Conservation (phyloP, 2,329 filamentous ascomycete species). For the Sporothrix humicola region DNA sequence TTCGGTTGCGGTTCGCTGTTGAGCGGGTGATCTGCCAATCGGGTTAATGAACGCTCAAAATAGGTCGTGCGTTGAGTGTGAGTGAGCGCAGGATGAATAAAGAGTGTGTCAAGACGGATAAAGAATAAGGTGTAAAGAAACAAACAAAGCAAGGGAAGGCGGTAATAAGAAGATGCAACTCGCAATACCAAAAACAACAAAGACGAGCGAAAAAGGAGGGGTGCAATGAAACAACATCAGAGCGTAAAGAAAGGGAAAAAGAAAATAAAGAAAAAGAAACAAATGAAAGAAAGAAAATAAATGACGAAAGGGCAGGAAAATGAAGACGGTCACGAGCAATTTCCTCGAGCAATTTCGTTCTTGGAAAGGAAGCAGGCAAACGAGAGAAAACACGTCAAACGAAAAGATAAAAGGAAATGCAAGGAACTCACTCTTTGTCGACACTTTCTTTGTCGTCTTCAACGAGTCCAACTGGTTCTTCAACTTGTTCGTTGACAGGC, state of each 20-base stretch:
- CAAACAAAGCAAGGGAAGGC: constrained; percentile 1
- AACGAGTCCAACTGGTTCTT: background rate
- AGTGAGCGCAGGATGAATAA: background rate
- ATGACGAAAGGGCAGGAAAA: background rate
- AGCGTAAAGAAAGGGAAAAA: background rate
- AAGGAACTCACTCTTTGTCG: constrained; percentile 21
- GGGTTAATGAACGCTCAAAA: background rate
- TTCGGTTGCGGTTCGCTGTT: constrained; percentile 38
- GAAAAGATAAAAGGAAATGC: background rate
- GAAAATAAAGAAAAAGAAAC: background rate
- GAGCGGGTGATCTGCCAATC: constrained; percentile 27
- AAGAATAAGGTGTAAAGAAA: background rate
- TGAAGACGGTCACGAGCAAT: background rate
- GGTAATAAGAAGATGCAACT: background rate
- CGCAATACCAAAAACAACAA: constrained; percentile 9
- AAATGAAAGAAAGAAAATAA: background rate
- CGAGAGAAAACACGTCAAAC: background rate
- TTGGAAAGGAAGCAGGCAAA: constrained; percentile 8
- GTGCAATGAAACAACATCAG: constrained; percentile 23
- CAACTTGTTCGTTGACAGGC: constrained; percentile 14
- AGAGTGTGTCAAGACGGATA: background rate
- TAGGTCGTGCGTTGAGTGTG: background rate
- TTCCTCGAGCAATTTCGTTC: background rate
- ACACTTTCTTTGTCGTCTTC: constrained; percentile 13
- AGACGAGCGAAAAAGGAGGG: constrained; percentile 5